Percentiles rank a stretch among this genome's conserved stretches.
phyloP scores from a whole-genome alignment of 2,329 filamentous ascomycete species.

The Penicillium italicum region DNA sequence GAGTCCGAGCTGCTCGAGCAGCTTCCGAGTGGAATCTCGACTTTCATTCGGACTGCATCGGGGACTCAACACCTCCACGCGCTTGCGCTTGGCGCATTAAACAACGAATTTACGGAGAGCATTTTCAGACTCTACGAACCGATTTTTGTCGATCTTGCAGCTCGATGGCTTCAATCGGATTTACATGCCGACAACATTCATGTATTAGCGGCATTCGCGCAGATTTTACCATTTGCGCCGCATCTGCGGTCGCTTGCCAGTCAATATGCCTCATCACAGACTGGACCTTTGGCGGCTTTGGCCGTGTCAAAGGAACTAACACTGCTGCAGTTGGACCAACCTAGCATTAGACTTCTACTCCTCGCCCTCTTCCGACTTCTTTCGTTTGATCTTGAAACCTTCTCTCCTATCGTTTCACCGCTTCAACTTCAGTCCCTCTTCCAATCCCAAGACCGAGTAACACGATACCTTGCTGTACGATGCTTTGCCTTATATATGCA shows the following conservation, averaged over 20 bases:
- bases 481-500: constrained; percentile 75
- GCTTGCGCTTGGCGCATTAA: constrained; percentile 66
- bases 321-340: constrained; percentile 35
- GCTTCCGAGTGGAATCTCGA: constrained; percentile 67
- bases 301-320: constrained; percentile 29
- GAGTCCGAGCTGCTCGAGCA: constrained; percentile 52
- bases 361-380: constrained; percentile 75
- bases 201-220: constrained; percentile 69
- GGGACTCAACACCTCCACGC: constrained; percentile 67
- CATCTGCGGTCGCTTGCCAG: constrained; percentile 72
- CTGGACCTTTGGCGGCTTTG: constrained; percentile 34
- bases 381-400: constrained; percentile 68
- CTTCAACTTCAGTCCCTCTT: constrained; percentile 68
- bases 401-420: constrained; percentile 62
- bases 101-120: constrained; percentile 65
- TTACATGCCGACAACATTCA: constrained; percentile 33
- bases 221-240: constrained; percentile 76
- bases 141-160: constrained; percentile 76
- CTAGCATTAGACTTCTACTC: constrained; percentile 49
- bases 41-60: constrained; percentile 61
- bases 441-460: constrained; percentile 52
- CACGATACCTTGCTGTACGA: constrained; percentile 78
- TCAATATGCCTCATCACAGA: constrained; percentile 39
- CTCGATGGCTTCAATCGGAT: constrained; percentile 63
- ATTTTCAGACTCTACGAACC: constrained; percentile 72